phyloP scores from a whole-genome alignment of 345 rosid species.

The Lumnitzera littorea region DNA sequence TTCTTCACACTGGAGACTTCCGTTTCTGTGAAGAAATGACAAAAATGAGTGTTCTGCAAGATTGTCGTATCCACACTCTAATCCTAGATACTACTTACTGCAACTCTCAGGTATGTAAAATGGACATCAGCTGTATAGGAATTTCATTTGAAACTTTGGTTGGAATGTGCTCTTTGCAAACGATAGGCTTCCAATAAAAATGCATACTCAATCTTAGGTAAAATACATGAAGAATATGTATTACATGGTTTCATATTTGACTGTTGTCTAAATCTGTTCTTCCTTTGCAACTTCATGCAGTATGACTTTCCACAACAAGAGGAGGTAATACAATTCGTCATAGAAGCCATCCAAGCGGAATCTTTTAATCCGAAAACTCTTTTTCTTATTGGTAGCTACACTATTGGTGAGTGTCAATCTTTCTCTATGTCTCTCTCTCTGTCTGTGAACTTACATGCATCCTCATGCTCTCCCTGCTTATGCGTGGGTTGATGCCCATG shows the following conservation, averaged over 20 bases:
- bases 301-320: slow-evolving; percentile 97
- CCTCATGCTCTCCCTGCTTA: too few species aligned
- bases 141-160: too few species aligned
- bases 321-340: slow-evolving; percentile 81
- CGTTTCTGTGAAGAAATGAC: slow-evolving; percentile 64
- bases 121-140: not conserved
- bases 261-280: slow-evolving; percentile 1
- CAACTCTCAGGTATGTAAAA: slow-evolving; percentile 60
- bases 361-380: slow-evolving; percentile 82
- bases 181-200: too few species aligned
- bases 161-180: too few species aligned
- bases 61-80: slow-evolving; percentile 52
- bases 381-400: slow-evolving; percentile 88
- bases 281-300: slow-evolving; percentile 31
- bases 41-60: slow-evolving; percentile 26
- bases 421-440: slow-evolving; percentile 9
- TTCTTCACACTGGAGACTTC: slow-evolving; percentile 93
- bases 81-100: slow-evolving; percentile 98
- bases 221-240: not conserved
- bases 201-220: too few species aligned
- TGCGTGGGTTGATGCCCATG: too few species aligned
- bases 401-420: slow-evolving; percentile 50
- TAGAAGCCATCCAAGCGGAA: slow-evolving; percentile 96
- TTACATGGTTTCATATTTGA: not conserved
- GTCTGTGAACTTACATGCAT: not conserved